Evolutionary conservation across 129 eudicot species (phyloP), one percentile per base, ranked within the genome.

Genomic region (Lonicera japonica): DNA sequence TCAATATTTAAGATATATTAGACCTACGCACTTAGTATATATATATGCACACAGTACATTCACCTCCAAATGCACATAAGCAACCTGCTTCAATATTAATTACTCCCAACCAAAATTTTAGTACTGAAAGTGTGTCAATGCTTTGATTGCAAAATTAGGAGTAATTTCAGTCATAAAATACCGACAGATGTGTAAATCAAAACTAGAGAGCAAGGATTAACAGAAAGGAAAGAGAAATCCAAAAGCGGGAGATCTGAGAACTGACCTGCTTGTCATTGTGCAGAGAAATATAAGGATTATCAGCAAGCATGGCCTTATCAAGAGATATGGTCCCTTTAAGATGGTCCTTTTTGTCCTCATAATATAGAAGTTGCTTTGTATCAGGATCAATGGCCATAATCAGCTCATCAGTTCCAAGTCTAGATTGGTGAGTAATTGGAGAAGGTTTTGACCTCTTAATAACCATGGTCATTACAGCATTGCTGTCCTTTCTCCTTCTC

Each of bases 401-500:
- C 59, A 92, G 77, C 65, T 92, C 99, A 40, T 85, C 96, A 3
- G 95, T 88, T 76, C 99, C 99, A 36, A 92, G 84, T 15, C 99
- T 88, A 10, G 99, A 87, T 75, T 85, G 99, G 62, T 66, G 82
- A 17, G 99, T 85, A 25, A 92, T 63, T 59, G 75, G 66, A 43
- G 96, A 92, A 39, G 96, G 86, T 74, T 92, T 92, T 51, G 99
- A 92, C 57, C 79, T 80, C 46, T 80, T 85, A n/a, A 92, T 66
- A 48, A 92, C 85, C 96, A 92, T 92, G 15, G 99, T 92, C 99
- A 92, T 92, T 29, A 92, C 90, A 54, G 96, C 92, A 72, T 87
- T 80, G 51, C 66, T 85, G 60, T 92, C 99, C 70, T 80, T 88
- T 71, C 67, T 85, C 66, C 78, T 70, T 74, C 99, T 87, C 61